Percentiles rank a stretch among this genome's conserved stretches.
Evolutionary conservation across 169 alveolate species (phyloP).

Genomic region (Eimeria mitis): DNA sequence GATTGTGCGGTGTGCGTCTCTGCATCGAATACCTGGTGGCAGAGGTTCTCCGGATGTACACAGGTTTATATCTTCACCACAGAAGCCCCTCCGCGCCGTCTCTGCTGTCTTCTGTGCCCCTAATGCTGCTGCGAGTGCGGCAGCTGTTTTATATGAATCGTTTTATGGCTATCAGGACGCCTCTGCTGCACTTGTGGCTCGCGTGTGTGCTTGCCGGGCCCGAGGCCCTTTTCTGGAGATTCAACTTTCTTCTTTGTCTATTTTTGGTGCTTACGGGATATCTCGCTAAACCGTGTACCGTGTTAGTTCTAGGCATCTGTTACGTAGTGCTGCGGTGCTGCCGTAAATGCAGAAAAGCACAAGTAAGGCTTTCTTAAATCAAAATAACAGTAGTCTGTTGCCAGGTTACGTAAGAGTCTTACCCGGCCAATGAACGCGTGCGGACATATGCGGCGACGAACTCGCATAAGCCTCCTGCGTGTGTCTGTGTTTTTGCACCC

Average conservation of each 20-base stretch:
- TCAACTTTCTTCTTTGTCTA: neutral
- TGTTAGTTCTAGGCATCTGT: too few species aligned
- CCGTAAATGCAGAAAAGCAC: too few species aligned
- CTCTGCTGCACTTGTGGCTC: conserved; percentile 33
- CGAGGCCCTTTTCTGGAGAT: conserved; percentile 1
- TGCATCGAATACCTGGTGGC: neutral
- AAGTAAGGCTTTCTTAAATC: too few species aligned
- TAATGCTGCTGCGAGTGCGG: conserved; percentile 23
- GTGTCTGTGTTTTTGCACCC: too few species aligned
- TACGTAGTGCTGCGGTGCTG: neutral
- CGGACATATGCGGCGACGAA: too few species aligned
- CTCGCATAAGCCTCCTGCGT: too few species aligned
- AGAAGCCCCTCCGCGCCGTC: conserved; percentile 1
- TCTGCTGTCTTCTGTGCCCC: conserved; percentile 27
- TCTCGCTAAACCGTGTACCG: neutral
- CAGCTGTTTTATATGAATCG: conserved; percentile 31
- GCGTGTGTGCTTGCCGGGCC: conserved; percentile 19
- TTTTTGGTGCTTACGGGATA: neutral
- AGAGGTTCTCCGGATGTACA: neutral
- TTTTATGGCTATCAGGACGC: neutral
- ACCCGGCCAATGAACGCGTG: too few species aligned
- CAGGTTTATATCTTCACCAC: conserved; percentile 1
- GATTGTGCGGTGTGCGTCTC: neutral
- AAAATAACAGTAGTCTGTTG: too few species aligned
- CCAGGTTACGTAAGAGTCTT: too few species aligned